Base-by-base conservation (phyloP, 2,329 filamentous ascomycete genomes). In the Diaporthe australafricana region DNA sequence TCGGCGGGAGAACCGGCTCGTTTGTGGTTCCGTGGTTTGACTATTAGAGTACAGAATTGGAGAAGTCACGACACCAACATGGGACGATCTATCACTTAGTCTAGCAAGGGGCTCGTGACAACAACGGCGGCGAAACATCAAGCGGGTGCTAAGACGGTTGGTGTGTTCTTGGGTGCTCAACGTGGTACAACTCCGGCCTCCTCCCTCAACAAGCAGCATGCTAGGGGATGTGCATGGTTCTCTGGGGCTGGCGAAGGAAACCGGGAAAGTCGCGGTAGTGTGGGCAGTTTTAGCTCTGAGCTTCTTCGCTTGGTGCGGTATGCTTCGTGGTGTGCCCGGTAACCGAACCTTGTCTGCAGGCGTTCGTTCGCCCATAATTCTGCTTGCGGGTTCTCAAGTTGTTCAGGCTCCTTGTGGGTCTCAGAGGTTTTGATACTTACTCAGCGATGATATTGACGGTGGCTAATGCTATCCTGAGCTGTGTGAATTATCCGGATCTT, bases 111-210 rank as follows among this genome's bases (percentile, higher is more conserved):
- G 60, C 42, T 48, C 42, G 42, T 48, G 60, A 63, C 42, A 32
- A n/a, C n/a, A 48, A 17, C 42, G 60, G 20, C 42, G 60, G 42
- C 60, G 60, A 63, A 63, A 48, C 42, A 35, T 63, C 27, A 20
- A 38, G 45, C 45, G 60, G n/a, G 60, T 38, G 45, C 60, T 79
- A 50, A 30, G 60, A 65, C 60, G 27, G 42, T 9, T 48, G 27
- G 60, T 50, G 60, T 8, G 17, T 35, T 45, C 32, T 45, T 65
- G 60, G 27, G 20, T 35, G 60, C 47, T 35, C 60, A 48, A 65
- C 30, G 30, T 35, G 60, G 42, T 25, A 45, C n/a, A 35, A 27
- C 45, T 45, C 56, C 17, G 17, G 25, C 7, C 35, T 42, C 14
- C 25, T 45, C 22, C 27, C 40, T n/a, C 25, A 27, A 14, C 40